phyloP scores from a whole-genome alignment of 2,329 filamentous ascomycete genomes.

The Helicocarpus griseus region DNA sequence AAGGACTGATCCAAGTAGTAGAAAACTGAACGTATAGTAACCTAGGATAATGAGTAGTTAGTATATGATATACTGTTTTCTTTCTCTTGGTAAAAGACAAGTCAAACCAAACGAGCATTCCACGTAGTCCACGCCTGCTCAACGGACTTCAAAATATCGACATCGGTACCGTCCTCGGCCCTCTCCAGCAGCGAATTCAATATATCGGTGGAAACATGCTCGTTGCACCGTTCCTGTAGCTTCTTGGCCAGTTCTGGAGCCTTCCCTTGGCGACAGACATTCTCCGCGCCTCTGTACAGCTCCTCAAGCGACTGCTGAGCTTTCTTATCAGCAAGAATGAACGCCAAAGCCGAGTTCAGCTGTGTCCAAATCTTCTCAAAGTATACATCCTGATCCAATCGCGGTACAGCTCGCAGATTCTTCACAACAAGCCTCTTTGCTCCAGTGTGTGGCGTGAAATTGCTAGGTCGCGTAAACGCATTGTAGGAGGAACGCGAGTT shows the following conservation, averaged over 20 bases:
- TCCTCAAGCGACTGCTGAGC: conserved; percentile 72
- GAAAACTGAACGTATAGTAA: conserved; percentile 75
- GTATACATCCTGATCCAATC: conserved; percentile 63
- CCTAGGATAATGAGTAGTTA: conserved; percentile 34
- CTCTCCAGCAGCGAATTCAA: conserved; percentile 49
- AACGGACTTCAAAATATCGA: conserved; percentile 54
- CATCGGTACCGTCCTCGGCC: conserved; percentile 45
- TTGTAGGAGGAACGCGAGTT: conserved; percentile 20
- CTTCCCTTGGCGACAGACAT: conserved; percentile 71
- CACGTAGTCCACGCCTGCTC: conserved; percentile 63
- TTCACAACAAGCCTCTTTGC: conserved; percentile 87
- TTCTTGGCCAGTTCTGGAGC: conserved; percentile 58
- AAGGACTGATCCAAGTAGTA: conserved; percentile 91
- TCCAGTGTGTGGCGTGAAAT: conserved; percentile 64
- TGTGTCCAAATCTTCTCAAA: conserved; percentile 66
- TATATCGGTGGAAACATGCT: conserved; percentile 50
- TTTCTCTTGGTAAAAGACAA: not conserved
- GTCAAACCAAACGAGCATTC: conserved; percentile 63
- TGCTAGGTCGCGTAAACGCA: conserved; percentile 27
- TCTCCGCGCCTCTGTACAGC: conserved; percentile 83
- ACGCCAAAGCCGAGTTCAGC: conserved; percentile 60
- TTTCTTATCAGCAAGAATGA: conserved; percentile 58
- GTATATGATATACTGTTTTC: not conserved
- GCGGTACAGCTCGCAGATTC: conserved; percentile 63
- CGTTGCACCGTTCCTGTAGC: conserved; percentile 57